Evolutionary conservation across 2,329 filamentous ascomycete species (phyloP).

Genomic region (Diaporthe citriasiana): DNA sequence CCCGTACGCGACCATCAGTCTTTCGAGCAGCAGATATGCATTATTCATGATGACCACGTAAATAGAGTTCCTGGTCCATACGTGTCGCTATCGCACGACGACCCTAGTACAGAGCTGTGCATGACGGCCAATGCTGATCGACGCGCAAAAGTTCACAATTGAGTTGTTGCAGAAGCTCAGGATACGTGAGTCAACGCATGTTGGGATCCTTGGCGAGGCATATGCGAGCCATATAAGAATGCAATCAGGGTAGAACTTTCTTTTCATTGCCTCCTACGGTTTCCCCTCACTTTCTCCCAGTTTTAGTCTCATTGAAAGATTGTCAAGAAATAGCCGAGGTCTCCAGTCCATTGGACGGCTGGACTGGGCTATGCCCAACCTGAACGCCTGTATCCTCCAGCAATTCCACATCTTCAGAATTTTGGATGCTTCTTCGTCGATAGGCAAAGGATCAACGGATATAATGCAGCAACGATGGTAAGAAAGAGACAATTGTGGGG

Average conservation of each 20-base stretch:
- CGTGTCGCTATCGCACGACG: neutral
- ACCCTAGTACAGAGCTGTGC: neutral
- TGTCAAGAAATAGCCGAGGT: slow-evolving; percentile 5
- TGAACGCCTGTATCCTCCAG: slow-evolving; percentile 31
- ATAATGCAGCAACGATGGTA: slow-evolving; percentile 35
- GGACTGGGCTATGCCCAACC: slow-evolving; percentile 18
- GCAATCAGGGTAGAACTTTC: neutral
- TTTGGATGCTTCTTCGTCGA: slow-evolving; percentile 2
- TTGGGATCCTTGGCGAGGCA: neutral
- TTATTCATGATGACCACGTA: neutral
- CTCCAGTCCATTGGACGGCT: neutral
- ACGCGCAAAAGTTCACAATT: neutral
- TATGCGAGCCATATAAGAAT: neutral
- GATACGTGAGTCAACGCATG: neutral
- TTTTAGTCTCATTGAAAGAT: slow-evolving; percentile 27
- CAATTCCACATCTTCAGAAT: slow-evolving; percentile 11
- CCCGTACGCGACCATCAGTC: no score
- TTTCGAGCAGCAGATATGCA: neutral
- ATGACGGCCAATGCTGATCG: neutral
- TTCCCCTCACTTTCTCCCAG: neutral
- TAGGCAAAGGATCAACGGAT: slow-evolving; percentile 10
- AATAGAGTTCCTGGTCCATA: neutral
- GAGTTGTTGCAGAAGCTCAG: neutral
- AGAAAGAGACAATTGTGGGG: slow-evolving; percentile 17
- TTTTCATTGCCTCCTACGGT: slow-evolving; percentile 4